phyloP scores from a whole-genome alignment of 345 rosid species.

The Gossypium turneri region DNA sequence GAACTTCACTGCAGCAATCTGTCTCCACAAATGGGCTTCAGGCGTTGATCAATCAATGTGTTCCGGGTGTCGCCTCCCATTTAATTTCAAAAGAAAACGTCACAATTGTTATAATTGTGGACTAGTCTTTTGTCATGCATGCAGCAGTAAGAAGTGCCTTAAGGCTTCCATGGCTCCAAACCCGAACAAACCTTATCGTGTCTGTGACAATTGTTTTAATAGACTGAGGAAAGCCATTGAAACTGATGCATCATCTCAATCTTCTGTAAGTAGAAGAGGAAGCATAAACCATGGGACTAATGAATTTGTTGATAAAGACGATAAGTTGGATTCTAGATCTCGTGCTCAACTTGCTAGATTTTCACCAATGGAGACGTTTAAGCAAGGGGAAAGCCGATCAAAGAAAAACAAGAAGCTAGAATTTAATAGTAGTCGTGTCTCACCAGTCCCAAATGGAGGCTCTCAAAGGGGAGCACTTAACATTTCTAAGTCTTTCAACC shows the following conservation, averaged over 20 bases:
- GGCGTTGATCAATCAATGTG: conserved; percentile 98
- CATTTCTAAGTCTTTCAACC: conserved; percentile 75
- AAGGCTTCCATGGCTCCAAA: conserved; percentile 99
- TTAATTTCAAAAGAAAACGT: conserved; percentile 81
- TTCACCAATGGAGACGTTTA: conserved; percentile 78
- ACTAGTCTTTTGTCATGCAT: conserved; percentile 88
- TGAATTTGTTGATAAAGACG: conserved; percentile 65
- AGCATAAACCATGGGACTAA: conserved; percentile 53
- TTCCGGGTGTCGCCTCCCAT: conserved; percentile 92
- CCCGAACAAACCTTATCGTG: conserved; percentile 88
- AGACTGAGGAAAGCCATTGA: conserved; percentile 76
- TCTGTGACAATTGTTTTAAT: conserved; percentile 81
- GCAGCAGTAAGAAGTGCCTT: conserved; percentile 82
- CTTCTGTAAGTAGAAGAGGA: conserved; percentile 75
- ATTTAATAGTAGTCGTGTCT: conserved; percentile 93
- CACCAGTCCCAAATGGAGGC: conserved; percentile 87
- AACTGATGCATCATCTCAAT: conserved; percentile 61
- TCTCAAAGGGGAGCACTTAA: conserved; percentile 82
- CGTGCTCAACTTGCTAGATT: conserved; percentile 79
- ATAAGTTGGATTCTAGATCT: conserved; percentile 74
- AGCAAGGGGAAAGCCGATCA: conserved; percentile 65
- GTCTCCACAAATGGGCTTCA: conserved; percentile 96
- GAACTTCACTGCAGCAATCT: conserved; percentile 86
- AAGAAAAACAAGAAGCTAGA: conserved; percentile 89
- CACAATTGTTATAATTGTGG: conserved; percentile 87